Evolutionary conservation across 768 basidiomycete species (phyloP).

Genomic region (Strobilomyces confusus): DNA sequence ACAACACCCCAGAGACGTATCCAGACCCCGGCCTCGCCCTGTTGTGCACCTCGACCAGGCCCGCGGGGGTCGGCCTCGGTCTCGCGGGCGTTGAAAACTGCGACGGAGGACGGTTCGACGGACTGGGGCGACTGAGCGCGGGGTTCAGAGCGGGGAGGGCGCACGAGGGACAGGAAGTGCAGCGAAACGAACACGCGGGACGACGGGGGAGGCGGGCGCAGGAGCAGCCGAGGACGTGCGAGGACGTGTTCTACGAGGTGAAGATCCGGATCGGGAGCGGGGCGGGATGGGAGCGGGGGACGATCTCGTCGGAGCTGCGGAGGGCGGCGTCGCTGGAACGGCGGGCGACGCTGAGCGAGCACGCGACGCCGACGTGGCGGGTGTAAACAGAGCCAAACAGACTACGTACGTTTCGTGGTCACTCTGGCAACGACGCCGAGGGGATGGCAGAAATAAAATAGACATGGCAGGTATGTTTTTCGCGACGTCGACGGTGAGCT

Average conservation of each 20-base stretch:
- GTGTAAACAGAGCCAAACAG: slow-evolving; percentile 22
- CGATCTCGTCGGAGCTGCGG: slow-evolving; percentile 30
- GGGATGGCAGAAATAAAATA: background rate
- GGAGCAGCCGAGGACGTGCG: slow-evolving; percentile 18
- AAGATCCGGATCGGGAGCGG: slow-evolving; percentile 11
- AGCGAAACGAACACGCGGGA: slow-evolving; percentile 14
- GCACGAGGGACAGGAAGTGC: slow-evolving; percentile 19
- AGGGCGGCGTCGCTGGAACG: slow-evolving; percentile 26
- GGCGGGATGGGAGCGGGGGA: slow-evolving; percentile 13
- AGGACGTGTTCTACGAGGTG: slow-evolving; percentile 29
- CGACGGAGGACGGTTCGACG: slow-evolving; percentile 26
- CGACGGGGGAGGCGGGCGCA: slow-evolving; percentile 17
- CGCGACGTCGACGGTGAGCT: background rate
- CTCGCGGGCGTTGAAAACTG: slow-evolving; percentile 24
- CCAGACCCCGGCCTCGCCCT: background rate
- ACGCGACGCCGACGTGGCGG: slow-evolving; percentile 15
- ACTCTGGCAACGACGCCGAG: slow-evolving; percentile 1
- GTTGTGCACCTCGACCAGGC: background rate
- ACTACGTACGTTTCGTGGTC: background rate
- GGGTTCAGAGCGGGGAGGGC: slow-evolving; percentile 17
- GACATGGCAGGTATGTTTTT: slow-evolving; percentile 2
- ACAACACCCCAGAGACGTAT: slow-evolving; percentile 25
- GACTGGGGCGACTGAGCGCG: slow-evolving; percentile 26
- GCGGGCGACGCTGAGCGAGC: slow-evolving; percentile 18
- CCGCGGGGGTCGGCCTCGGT: slow-evolving; percentile 21